phyloP scores from a whole-genome alignment of 2,329 filamentous ascomycete genomes.

The Diaporthe humulicola region DNA sequence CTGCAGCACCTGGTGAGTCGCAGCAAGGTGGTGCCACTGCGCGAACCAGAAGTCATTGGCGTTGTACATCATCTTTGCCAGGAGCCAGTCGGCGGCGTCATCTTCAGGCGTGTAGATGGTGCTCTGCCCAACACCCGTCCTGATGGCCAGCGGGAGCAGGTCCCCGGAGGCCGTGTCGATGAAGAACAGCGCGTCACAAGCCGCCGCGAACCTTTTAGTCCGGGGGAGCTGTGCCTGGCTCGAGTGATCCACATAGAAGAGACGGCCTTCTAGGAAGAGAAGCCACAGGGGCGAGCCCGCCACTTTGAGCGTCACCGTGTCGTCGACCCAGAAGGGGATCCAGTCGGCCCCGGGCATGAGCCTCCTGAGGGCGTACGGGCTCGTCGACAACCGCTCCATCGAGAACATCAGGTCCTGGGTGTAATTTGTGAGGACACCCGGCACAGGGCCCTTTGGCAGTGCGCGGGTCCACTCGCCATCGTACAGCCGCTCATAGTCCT shows the following conservation, averaged over 20 bases:
- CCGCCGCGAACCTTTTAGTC: constrained; percentile 52
- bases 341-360: constrained; percentile 47
- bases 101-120: constrained; percentile 63
- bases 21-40: constrained; percentile 58
- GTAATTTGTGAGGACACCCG: constrained; percentile 58
- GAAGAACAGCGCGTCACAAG: constrained; percentile 62
- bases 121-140: constrained; percentile 56
- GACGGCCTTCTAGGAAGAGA: constrained; percentile 52
- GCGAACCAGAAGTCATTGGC: constrained; percentile 61
- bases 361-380: constrained; percentile 54
- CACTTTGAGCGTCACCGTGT: constrained; percentile 47
- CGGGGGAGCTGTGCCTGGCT: constrained; percentile 49
- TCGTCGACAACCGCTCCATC: constrained; percentile 60
- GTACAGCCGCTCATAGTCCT: constrained; percentile 58
- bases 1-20: constrained; percentile 59
- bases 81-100: constrained; percentile 59
- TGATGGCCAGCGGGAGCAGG: constrained; percentile 63
- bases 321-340: constrained; percentile 54
- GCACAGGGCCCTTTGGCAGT: constrained; percentile 51
- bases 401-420: constrained; percentile 61
- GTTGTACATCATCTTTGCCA: constrained; percentile 65
- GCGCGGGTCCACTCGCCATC: constrained; percentile 54
- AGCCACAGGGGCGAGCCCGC: constrained; percentile 48
- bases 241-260: constrained; percentile 59
- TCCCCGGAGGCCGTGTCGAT: constrained; percentile 54